These are phyloP conservation scores for Dissophora globulifera DNA, from an alignment of 192 early-diverging fungal species.

Conservation along the genomic window DNA sequence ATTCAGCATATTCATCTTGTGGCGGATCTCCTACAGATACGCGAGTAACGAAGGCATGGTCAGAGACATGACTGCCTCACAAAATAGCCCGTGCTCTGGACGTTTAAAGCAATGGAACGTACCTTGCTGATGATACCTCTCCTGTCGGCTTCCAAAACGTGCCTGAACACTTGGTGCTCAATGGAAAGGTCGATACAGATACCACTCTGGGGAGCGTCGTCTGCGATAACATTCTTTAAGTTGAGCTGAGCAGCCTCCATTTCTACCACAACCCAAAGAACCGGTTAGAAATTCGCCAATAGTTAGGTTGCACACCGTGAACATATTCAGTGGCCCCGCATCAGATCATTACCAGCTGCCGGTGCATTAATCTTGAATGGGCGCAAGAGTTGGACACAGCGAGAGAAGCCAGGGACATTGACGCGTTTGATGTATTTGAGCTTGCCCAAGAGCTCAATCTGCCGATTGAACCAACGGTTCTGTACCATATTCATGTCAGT, in stretches of 20 bases:
- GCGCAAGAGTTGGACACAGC: conserved; percentile 65
- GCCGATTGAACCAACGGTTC: conserved; percentile 71
- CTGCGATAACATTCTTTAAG: conserved; percentile 27
- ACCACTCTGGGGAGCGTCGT: conserved; percentile 54
- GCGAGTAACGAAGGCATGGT: too few species aligned
- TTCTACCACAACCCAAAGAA: not conserved
- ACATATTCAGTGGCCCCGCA: not conserved
- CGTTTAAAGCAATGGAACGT: not conserved
- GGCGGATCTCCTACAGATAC: conserved; percentile 51
- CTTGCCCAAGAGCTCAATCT: conserved; percentile 56
- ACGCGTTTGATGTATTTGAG: conserved; percentile 65
- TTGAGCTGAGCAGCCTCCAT: conserved; percentile 9
- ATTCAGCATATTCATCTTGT: conserved; percentile 62
- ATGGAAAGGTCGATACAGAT: conserved; percentile 66
- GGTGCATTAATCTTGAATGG: conserved; percentile 19
- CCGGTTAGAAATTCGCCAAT: too few species aligned
- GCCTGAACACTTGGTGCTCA: conserved; percentile 71
- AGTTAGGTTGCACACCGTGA: too few species aligned
- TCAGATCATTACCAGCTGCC: conserved; percentile 14
- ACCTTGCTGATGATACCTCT: conserved; percentile 64
- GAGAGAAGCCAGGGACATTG: conserved; percentile 41
- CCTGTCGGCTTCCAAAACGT: conserved; percentile 61
- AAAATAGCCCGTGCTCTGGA: too few species aligned
- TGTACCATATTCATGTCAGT: conserved; percentile 48
- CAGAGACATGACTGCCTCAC: too few species aligned